Percentiles rank a stretch among this genome's conserved stretches.
Evolutionary conservation across 257 asterid species (phyloP).

Genomic region (Primulina tabacum): DNA sequence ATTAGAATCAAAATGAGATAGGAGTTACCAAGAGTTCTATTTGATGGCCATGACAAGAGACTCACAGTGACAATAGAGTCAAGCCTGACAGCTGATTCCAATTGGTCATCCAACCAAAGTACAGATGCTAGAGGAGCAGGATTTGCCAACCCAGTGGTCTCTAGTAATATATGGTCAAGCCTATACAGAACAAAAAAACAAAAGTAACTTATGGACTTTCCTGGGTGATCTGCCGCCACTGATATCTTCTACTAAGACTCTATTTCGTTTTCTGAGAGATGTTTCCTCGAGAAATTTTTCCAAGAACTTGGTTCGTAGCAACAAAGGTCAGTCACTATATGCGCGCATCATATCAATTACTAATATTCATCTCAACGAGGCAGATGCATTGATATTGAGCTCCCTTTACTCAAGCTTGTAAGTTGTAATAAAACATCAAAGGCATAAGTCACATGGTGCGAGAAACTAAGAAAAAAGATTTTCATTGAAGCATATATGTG

Average conservation of each 20-base stretch:
- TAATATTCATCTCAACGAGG: no score
- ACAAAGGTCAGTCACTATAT: no score
- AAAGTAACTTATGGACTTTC: not conserved
- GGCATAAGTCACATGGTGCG: not conserved
- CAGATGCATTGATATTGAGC: no score
- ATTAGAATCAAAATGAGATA: not conserved
- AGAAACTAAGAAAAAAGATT: not conserved
- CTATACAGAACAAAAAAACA: constrained; percentile 38
- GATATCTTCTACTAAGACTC: not conserved
- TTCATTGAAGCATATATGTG: not conserved
- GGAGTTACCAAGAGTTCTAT: not conserved
- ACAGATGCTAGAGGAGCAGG: constrained; percentile 99
- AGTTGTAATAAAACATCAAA: no score
- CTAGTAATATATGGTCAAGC: constrained; percentile 94
- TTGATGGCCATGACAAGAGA: constrained; percentile 24
- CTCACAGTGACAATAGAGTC: constrained; percentile 93
- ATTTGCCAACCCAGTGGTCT: constrained; percentile 95
- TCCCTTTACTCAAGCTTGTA: no score
- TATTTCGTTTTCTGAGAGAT: no score
- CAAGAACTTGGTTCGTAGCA: no score
- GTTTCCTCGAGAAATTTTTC: no score
- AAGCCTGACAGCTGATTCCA: constrained; percentile 81
- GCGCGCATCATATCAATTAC: no score
- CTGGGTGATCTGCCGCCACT: not conserved
- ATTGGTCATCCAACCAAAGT: constrained; percentile 98